A percentile compares a stretch with the other conserved stretches of the same genome.
Evolutionary conservation across 352 stramenopile genomes (phyloP).

Genomic region (Phytophthora europaea): DNA sequence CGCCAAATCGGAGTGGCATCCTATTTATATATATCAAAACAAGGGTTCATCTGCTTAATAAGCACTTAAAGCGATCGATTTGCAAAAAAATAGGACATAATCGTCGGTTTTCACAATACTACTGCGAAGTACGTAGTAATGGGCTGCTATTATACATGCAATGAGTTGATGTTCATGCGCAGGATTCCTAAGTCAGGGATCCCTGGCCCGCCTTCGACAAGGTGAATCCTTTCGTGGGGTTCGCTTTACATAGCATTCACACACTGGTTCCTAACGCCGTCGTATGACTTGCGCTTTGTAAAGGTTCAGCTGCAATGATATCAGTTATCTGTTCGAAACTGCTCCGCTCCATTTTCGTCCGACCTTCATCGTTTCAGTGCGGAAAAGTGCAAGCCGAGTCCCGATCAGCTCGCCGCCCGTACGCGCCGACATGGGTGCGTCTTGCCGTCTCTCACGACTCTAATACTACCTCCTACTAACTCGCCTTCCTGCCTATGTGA

Average conservation of each 20-base stretch:
- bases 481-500: not conserved
- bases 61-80: too few relatives aligned
- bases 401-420: not conserved
- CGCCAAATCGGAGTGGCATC: too few relatives aligned
- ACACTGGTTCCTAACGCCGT: constrained; percentile 6
- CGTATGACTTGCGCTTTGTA: constrained; percentile 28
- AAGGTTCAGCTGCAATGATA: constrained; percentile 12
- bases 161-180: too few relatives aligned
- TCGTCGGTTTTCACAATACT: too few relatives aligned
- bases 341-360: constrained; percentile 35
- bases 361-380: constrained; percentile 29
- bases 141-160: too few relatives aligned
- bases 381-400: constrained; percentile 13
- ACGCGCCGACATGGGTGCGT: constrained; percentile 27
- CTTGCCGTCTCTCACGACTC: not conserved
- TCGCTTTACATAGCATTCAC: not conserved
- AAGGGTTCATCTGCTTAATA: too few relatives aligned
- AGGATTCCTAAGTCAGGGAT: too few relatives aligned
- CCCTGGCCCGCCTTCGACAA: not conserved
- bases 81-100: too few relatives aligned
- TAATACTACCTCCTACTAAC: constrained; percentile 2
- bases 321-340: constrained; percentile 35
- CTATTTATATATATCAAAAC: too few relatives aligned
- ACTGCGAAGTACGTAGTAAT: too few relatives aligned
- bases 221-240: constrained; percentile 19